phyloP scores from a whole-genome alignment of 2,329 filamentous ascomycete genomes.

The Nemania sp. region DNA sequence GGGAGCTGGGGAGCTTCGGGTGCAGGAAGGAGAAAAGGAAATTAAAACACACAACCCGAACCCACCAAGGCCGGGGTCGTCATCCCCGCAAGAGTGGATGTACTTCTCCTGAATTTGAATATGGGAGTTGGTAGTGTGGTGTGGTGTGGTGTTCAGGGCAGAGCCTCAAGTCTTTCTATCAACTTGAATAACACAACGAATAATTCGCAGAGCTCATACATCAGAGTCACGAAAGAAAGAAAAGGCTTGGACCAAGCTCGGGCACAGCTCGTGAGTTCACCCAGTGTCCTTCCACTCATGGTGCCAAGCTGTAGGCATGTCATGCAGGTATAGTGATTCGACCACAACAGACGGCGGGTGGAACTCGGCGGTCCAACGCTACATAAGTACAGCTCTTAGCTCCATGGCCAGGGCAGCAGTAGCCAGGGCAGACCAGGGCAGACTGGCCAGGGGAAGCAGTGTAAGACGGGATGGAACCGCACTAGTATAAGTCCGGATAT shows the following conservation, averaged over 20 bases:
- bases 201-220: too few species aligned
- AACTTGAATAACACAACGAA: too few species aligned
- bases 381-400: constrained; percentile 3
- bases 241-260: too few species aligned
- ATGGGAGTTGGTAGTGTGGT: too few species aligned
- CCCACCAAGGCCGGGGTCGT: constrained; percentile 21
- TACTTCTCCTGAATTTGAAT: too few species aligned
- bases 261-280: too few species aligned
- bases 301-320: constrained; percentile 17
- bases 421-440: too few species aligned
- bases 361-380: constrained; percentile 25
- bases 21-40: constrained; percentile 1
- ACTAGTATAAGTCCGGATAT: constrained; percentile 3
- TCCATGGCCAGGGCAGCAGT: constrained; percentile 18
- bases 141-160: too few species aligned
- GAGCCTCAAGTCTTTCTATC: too few species aligned
- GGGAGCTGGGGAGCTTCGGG: neutral
- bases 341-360: constrained; percentile 13
- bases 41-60: constrained; percentile 19
- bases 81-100: neutral
- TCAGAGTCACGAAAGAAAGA: too few species aligned
- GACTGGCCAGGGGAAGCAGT: too few species aligned
- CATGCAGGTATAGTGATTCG: constrained; percentile 7
- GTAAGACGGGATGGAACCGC: constrained; percentile 14
- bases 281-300: too few species aligned